These are phyloP conservation scores for Citrullus amarus DNA, from an alignment of 306 rosid genomes.

Conservation along the genomic window DNA sequence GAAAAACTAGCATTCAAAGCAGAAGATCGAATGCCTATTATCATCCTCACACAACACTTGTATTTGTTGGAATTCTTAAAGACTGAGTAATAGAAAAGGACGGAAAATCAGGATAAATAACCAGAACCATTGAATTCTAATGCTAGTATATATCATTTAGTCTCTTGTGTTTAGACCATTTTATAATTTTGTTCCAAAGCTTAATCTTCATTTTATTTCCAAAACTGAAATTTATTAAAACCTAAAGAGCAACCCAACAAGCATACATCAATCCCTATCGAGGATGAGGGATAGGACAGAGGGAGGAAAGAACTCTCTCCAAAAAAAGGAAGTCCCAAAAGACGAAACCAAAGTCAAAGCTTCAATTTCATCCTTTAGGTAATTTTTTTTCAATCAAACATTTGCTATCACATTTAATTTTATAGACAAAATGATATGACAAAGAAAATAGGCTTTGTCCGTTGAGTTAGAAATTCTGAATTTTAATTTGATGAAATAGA, in stretches of 20 bases:
- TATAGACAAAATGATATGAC: background rate
- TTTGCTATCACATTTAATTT: background rate
- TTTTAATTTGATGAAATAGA: background rate
- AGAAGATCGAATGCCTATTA: background rate
- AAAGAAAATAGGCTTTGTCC: background rate
- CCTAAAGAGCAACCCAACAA: no score
- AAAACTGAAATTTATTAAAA: no score
- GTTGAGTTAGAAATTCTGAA: background rate
- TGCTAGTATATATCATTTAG: background rate
- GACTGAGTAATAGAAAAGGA: background rate
- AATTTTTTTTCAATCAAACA: background rate
- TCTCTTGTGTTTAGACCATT: background rate
- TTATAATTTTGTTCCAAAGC: background rate
- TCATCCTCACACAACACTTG: background rate
- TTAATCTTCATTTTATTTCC: background rate
- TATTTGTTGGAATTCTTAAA: background rate
- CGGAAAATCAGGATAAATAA: background rate
- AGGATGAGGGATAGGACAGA: no score
- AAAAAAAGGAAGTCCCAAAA: no score
- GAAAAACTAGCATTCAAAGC: background rate
- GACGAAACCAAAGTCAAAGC: background rate
- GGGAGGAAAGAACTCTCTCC: no score
- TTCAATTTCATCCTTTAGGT: background rate
- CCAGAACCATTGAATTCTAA: background rate
- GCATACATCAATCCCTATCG: no score